Percentiles rank a stretch among this genome's conserved stretches.
Evolutionary conservation across 2,329 filamentous ascomycete genomes (phyloP).

Genomic region (Gyromitra esculenta): DNA sequence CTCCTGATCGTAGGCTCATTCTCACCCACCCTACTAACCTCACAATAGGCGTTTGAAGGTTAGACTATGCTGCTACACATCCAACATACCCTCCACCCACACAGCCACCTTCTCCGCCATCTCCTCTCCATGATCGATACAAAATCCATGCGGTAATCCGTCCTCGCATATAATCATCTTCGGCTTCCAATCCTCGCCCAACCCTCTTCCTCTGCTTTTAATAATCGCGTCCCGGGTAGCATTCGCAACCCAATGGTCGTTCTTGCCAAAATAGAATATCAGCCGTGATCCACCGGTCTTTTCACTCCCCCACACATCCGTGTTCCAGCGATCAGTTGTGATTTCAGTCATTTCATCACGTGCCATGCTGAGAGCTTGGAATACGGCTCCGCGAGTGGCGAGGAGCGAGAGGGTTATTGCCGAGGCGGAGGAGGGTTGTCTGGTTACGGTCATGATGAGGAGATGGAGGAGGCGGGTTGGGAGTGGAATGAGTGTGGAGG

Average conservation of each 20-base stretch:
- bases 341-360: constrained; percentile 71
- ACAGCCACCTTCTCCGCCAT: constrained; percentile 64
- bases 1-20: neutral
- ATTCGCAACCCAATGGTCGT: constrained; percentile 72
- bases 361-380: constrained; percentile 70
- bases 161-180: constrained; percentile 66
- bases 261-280: constrained; percentile 69
- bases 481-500: constrained; percentile 11
- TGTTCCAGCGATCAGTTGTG: constrained; percentile 69
- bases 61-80: neutral
- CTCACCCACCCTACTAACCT: neutral
- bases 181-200: constrained; percentile 42
- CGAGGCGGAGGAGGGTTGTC: constrained; percentile 35
- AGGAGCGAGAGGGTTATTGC: constrained; percentile 62
- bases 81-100: constrained; percentile 59
- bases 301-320: constrained; percentile 68
- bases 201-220: constrained; percentile 59
- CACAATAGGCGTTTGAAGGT: too few relatives aligned
- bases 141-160: constrained; percentile 71
- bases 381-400: constrained; percentile 68
- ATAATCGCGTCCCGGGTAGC: constrained; percentile 67
- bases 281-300: constrained; percentile 56
- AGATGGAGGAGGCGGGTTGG: constrained; percentile 33
- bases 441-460: constrained; percentile 23
- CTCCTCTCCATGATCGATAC: constrained; percentile 65